Evolutionary conservation across 305 asterid genomes (phyloP).

Genomic region (Rubia occidens): DNA sequence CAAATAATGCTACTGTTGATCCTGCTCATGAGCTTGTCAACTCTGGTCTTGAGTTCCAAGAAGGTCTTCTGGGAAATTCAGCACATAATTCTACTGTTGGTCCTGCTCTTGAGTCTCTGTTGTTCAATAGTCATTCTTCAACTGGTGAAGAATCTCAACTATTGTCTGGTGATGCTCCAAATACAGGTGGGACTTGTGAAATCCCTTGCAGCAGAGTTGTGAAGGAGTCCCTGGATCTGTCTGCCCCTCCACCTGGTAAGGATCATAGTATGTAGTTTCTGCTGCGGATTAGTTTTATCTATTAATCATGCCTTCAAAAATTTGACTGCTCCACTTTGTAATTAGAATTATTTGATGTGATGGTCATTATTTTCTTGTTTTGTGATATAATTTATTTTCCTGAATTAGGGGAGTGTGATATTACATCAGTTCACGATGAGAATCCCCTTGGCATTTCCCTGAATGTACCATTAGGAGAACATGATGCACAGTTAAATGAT

Average conservation of each 20-base stretch:
- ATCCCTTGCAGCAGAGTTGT: slow-evolving; percentile 20
- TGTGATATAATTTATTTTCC: slow-evolving; percentile 26
- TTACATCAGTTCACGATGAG: slow-evolving; percentile 28
- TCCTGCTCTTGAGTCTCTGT: slow-evolving; percentile 7
- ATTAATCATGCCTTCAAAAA: not conserved
- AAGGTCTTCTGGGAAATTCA: slow-evolving; percentile 16
- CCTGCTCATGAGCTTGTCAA: not conserved
- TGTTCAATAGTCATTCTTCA: slow-evolving; percentile 1
- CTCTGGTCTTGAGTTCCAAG: slow-evolving; percentile 3
- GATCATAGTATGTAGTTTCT: slow-evolving; percentile 1
- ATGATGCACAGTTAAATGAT: not conserved
- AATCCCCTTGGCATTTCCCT: slow-evolving; percentile 5
- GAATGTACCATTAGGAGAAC: slow-evolving; percentile 9
- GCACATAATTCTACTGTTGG: not conserved
- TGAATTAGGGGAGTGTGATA: slow-evolving; percentile 33
- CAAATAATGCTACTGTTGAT: not conserved
- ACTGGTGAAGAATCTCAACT: slow-evolving; percentile 13
- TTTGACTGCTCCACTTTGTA: not conserved
- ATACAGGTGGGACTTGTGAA: slow-evolving; percentile 12
- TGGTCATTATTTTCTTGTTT: slow-evolving; percentile 11
- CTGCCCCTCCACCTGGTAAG: slow-evolving; percentile 36
- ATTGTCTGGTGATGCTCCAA: slow-evolving; percentile 22
- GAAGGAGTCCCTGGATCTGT: slow-evolving; percentile 21
- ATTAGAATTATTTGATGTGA: not conserved
- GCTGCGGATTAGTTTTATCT: not conserved